phyloP scores from a whole-genome alignment of 2,329 filamentous ascomycete species.

The Tolypocladium tropicale region DNA sequence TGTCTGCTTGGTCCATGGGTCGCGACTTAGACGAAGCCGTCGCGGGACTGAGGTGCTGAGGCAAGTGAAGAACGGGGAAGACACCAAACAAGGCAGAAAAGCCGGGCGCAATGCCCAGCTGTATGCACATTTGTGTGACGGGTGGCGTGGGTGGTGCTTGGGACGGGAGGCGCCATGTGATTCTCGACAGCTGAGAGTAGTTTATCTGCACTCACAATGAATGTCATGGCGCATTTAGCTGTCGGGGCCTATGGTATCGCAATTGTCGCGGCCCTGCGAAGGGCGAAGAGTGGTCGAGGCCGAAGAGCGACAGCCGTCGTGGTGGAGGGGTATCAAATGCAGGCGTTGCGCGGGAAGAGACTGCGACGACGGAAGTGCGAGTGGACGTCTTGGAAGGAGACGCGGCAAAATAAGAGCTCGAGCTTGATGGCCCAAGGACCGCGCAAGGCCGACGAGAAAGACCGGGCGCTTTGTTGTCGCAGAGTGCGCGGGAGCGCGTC shows the following conservation, averaged over 20 bases:
- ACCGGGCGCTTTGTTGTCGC: neutral
- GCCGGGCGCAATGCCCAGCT: neutral
- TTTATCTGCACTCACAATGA: constrained; percentile 24
- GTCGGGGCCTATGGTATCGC: constrained; percentile 9
- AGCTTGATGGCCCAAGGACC: neutral
- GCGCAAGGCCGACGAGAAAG: neutral
- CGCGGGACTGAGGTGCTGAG: neutral
- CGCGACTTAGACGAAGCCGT: neutral
- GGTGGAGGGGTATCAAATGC: neutral
- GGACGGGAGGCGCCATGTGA: constrained; percentile 11
- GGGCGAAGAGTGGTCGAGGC: neutral
- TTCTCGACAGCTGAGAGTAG: constrained; percentile 5
- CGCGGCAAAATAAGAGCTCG: neutral
- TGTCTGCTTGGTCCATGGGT: neutral
- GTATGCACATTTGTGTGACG: constrained; percentile 1
- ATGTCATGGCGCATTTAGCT: constrained; percentile 26
- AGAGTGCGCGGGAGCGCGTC: neutral
- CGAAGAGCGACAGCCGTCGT: neutral
- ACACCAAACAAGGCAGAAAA: neutral
- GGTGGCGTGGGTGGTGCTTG: constrained; percentile 7
- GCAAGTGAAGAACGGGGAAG: constrained; percentile 2
- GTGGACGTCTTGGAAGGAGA: neutral
- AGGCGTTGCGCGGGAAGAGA: neutral
- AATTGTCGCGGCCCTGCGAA: neutral
- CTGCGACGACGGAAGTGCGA: neutral